phyloP scores from a whole-genome alignment of 2,329 filamentous ascomycete species.

The Colletotrichum lentis region DNA sequence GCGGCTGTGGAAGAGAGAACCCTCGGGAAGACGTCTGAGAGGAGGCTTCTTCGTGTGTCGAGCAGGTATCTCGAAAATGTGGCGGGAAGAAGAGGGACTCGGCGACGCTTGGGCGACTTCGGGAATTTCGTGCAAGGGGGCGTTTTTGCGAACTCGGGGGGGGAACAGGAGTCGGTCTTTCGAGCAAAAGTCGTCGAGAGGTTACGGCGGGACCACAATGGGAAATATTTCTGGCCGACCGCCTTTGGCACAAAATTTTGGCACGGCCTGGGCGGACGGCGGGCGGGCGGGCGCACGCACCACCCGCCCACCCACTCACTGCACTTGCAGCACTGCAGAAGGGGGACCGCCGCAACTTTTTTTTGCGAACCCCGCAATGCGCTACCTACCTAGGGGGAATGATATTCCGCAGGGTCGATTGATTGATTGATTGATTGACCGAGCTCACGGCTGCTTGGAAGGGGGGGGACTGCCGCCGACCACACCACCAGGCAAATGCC shows the following conservation, averaged over 20 bases:
- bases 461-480: background rate
- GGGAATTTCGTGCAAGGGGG: background rate
- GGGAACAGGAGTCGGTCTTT: too few relatives aligned
- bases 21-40: background rate
- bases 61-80: slow-evolving; percentile 3
- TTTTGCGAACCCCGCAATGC: slow-evolving; percentile 39
- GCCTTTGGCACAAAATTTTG: slow-evolving; percentile 38
- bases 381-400: slow-evolving; percentile 39
- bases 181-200: slow-evolving; percentile 20
- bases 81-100: background rate
- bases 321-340: background rate
- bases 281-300: too few relatives aligned
- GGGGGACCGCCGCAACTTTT: slow-evolving; percentile 36
- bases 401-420: slow-evolving; percentile 37
- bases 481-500: background rate
- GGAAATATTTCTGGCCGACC: slow-evolving; percentile 37
- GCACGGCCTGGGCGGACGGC: slow-evolving; percentile 20
- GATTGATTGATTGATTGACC: background rate
- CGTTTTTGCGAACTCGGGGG: slow-evolving; percentile 9
- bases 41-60: background rate
- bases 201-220: slow-evolving; percentile 15
- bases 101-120: slow-evolving; percentile 1
- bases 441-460: background rate
- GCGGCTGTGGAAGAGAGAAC: slow-evolving; percentile 37
- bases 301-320: too few relatives aligned